These are phyloP conservation scores for Austroboletus eburneus DNA, from an alignment of 768 basidiomycete genomes.

Conservation along the genomic window DNA sequence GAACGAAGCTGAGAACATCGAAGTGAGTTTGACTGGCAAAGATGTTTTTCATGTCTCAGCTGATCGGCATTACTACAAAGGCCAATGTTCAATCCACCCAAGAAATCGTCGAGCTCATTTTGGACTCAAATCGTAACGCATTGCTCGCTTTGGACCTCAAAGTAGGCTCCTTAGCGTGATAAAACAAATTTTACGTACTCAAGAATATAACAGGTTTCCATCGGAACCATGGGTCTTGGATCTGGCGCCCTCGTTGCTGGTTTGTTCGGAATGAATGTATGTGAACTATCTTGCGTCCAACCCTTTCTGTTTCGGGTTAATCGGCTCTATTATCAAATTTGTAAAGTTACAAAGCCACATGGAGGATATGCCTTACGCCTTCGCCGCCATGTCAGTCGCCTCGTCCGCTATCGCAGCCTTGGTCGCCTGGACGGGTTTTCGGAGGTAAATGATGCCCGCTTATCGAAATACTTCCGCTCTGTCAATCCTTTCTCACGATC, in stretches of 20 bases:
- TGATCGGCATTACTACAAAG: conserved; percentile 28
- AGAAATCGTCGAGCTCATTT: conserved; percentile 94
- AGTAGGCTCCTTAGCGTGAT: conserved; percentile 35
- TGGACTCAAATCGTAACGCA: conserved; percentile 93
- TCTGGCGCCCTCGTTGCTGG: conserved; percentile 87
- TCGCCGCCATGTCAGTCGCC: conserved; percentile 57
- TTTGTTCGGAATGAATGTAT: conserved; percentile 94
- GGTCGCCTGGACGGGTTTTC: conserved; percentile 63
- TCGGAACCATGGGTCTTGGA: conserved; percentile 89
- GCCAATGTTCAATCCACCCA: conserved; percentile 95
- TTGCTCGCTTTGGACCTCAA: conserved; percentile 89
- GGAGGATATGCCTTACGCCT: conserved; percentile 71
- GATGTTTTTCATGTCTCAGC: background rate
- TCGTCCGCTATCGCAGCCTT: conserved; percentile 56
- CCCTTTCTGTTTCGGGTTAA: conserved; percentile 24
- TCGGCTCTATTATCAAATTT: conserved; percentile 16
- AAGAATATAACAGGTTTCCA: conserved; percentile 62
- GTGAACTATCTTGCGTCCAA: conserved; percentile 27
- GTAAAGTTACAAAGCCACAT: conserved; percentile 68
- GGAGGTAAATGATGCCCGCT: conserved; percentile 40
- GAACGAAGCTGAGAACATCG: conserved; percentile 84
- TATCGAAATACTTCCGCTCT: conserved; percentile 1
- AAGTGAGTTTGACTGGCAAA: conserved; percentile 42
- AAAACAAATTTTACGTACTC: background rate
- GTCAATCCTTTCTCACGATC: conserved; percentile 5